These are phyloP conservation scores for Apophysomyces elegans DNA, from an alignment of 371 early-diverging fungal genomes.

Conservation along the genomic window DNA sequence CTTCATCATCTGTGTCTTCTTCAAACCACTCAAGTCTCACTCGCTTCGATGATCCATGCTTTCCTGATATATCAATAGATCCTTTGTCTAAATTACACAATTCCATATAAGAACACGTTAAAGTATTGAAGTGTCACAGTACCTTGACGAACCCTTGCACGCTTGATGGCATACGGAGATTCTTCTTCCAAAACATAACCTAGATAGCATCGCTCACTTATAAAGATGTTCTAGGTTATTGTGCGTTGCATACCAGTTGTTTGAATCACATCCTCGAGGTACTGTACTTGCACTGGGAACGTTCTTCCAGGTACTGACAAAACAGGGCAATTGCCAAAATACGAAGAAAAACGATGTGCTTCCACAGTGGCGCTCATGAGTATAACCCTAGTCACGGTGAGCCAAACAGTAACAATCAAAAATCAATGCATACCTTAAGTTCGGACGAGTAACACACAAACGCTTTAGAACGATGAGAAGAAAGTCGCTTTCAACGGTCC, in stretches of 20 bases:
- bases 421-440: slow-evolving; percentile 66
- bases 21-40: slow-evolving; percentile 57
- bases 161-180: slow-evolving; percentile 56
- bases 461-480: slow-evolving; percentile 68
- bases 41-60: slow-evolving; percentile 33
- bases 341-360: slow-evolving; percentile 62
- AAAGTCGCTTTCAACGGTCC: slow-evolving; percentile 84
- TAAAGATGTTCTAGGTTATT: background rate
- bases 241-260: slow-evolving; percentile 35
- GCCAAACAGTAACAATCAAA: background rate
- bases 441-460: slow-evolving; percentile 51
- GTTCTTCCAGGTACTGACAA: slow-evolving; percentile 82
- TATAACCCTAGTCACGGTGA: slow-evolving; percentile 48
- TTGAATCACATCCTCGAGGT: slow-evolving; percentile 77
- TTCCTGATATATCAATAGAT: slow-evolving; percentile 31
- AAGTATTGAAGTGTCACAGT: background rate
- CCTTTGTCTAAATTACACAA: slow-evolving; percentile 28
- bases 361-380: slow-evolving; percentile 90
- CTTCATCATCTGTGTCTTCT: slow-evolving; percentile 47
- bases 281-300: slow-evolving; percentile 77
- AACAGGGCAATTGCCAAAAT: slow-evolving; percentile 71
- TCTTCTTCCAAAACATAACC: slow-evolving; percentile 65
- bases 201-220: background rate
- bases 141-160: slow-evolving; percentile 27
- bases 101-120: background rate